Base-by-base conservation (phyloP, 768 basidiomycete genomes). In the Lanmaoa rubissima region DNA sequence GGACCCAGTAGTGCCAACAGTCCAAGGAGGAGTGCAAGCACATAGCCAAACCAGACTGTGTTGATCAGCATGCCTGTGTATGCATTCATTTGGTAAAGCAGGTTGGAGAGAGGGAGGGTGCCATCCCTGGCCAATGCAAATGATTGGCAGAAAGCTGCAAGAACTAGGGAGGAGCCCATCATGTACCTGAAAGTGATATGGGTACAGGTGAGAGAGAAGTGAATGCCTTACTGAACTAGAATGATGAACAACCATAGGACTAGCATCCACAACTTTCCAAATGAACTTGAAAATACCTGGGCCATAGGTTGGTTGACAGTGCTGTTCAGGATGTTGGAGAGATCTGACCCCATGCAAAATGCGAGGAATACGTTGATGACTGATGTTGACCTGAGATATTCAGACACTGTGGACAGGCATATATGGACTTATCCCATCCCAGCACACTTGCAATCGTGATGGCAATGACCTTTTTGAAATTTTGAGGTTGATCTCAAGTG, bases 81-180 rank as follows among this genome's bases (percentile, higher is more conserved):
- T 5, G 57, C 46, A 66, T 85, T 80, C 65, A 87, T 75, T 55
- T 74, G 73, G 63, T 84, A 84, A 26, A 85, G 73, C 51, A 70
- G 75, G 8, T 61, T 60, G 0, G 85, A 85, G 38, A 83, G 71
- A 4, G 85, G 85, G 0, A 87, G 78, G 1, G 80, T 82, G 12
- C 82, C 82, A 57, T 86, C 82, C 19, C 85, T 75, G 9, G 81
- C 71, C 61, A 83, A 82, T 4, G 82, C 82, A 57, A 82, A 82
- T 11, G 75, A 73, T 64, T 82, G 82, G 21, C 82, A 78, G 2
- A 81, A 82, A 24, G 81, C 73, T 1, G 78, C 77, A 10, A 80
- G 71, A 34, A 81, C 60, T 70, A 71, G 48, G 39, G 60, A 53
- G 1, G 78, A 73, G 14, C 76, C 79, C 74, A 81, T 75, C 73